Conservation (phyloP, 331 rosid genomes). For the Quercus phellos region DNA sequence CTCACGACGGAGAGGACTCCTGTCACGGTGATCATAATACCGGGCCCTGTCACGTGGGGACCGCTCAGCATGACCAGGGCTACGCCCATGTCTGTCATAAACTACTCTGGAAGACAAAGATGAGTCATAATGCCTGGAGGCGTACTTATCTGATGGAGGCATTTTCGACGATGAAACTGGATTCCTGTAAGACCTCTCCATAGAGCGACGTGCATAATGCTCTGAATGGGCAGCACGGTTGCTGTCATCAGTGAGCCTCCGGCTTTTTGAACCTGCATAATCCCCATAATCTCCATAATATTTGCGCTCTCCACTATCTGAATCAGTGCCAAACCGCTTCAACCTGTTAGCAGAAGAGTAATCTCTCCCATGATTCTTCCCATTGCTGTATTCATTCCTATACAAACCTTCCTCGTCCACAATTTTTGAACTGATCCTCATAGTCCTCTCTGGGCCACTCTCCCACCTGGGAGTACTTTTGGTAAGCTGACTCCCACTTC, state of each 20-base stretch:
- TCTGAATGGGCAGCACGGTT: constrained; percentile 51
- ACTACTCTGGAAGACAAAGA: constrained; percentile 54
- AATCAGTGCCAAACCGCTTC: constrained; percentile 70
- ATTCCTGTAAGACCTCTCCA: constrained; percentile 62
- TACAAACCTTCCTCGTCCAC: constrained; percentile 56
- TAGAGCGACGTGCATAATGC: constrained; percentile 56
- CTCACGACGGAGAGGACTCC: constrained; percentile 61
- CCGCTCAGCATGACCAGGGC: constrained; percentile 83
- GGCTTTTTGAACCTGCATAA: constrained; percentile 49
- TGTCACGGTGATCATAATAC: constrained; percentile 66
- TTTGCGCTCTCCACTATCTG: constrained; percentile 62
- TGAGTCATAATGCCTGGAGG: constrained; percentile 67
- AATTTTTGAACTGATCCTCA: constrained; percentile 77
- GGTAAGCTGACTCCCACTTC: constrained; percentile 57
- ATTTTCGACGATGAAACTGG: constrained; percentile 46
- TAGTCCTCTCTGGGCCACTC: constrained; percentile 53
- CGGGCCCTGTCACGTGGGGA: constrained; percentile 75
- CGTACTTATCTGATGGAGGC: constrained; percentile 56
- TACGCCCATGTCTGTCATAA: constrained; percentile 74
- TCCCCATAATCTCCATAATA: constrained; percentile 60
- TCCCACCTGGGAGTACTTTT: constrained; percentile 73
- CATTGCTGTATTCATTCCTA: constrained; percentile 57
- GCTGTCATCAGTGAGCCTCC: constrained; percentile 72
- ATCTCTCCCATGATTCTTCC: constrained; percentile 66
- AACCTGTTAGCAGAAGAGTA: constrained; percentile 62